Conservation (phyloP, 1,284 basidiomycete species). For the Marasmius fiardii region DNA sequence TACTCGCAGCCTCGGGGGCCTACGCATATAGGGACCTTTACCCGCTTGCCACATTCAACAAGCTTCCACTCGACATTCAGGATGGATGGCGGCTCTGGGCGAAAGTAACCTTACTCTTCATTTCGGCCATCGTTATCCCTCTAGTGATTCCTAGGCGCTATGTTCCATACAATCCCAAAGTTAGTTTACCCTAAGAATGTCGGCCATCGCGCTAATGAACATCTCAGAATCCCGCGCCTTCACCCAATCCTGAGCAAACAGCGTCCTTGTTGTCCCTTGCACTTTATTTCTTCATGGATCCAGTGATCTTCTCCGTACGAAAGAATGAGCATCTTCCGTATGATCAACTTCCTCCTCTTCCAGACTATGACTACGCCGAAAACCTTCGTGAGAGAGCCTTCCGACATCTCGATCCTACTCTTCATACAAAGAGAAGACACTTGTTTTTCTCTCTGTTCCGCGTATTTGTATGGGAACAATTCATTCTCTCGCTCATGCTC, state of each 20-base stretch:
- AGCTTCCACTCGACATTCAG: constrained; percentile 26
- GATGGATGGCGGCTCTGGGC: constrained; percentile 36
- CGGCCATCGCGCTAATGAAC: not conserved
- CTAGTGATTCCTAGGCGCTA: constrained; percentile 25
- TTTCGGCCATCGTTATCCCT: constrained; percentile 29
- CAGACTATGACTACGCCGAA: constrained; percentile 40
- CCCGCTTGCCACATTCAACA: constrained; percentile 51
- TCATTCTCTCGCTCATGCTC: constrained; percentile 26
- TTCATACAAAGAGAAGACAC: constrained; percentile 19
- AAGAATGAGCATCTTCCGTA: constrained; percentile 26
- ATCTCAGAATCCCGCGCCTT: constrained; percentile 28
- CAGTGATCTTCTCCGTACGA: constrained; percentile 32
- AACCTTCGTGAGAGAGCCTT: constrained; percentile 19
- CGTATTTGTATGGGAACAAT: constrained; percentile 28
- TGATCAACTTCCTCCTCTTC: constrained; percentile 39
- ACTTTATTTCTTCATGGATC: constrained; percentile 48
- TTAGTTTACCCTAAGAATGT: constrained; percentile 9
- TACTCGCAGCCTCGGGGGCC: constrained; percentile 33
- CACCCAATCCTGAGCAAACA: constrained; percentile 51
- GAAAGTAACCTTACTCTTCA: constrained; percentile 29
- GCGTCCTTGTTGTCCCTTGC: constrained; percentile 44
- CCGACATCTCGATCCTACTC: constrained; percentile 1
- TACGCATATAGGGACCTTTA: constrained; percentile 65
- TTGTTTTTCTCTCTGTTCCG: constrained; percentile 20
- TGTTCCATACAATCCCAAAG: constrained; percentile 27